Evolutionary conservation across 2,329 filamentous ascomycete species (phyloP).

Genomic region (Sporothrix protearum): DNA sequence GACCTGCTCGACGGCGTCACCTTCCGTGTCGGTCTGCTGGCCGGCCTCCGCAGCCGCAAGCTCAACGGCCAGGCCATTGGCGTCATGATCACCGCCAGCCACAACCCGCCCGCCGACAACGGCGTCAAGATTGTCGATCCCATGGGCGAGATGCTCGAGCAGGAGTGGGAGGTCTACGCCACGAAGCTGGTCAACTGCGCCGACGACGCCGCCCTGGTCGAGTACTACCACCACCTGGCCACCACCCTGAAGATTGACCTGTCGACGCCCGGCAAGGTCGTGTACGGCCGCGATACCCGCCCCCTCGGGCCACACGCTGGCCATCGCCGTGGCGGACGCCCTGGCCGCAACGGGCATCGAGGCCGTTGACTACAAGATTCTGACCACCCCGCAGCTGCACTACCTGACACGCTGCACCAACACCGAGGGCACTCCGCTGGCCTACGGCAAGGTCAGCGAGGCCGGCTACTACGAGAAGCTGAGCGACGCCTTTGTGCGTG

Average conservation of each 20-base stretch:
- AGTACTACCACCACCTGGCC: constrained; percentile 72
- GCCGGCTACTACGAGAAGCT: constrained; percentile 94
- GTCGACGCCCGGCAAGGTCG: constrained; percentile 67
- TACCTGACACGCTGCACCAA: constrained; percentile 94
- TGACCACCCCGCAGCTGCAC: constrained; percentile 97
- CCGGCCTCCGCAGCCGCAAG: constrained; percentile 83
- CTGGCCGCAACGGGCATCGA: constrained; percentile 72
- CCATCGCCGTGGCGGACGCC: constrained; percentile 73
- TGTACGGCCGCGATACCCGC: constrained; percentile 89
- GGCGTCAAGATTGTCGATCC: constrained; percentile 96
- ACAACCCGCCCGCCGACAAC: constrained; percentile 87
- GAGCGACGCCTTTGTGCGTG: constrained; percentile 74
- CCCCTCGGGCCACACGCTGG: constrained; percentile 85
- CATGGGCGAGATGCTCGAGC: constrained; percentile 95
- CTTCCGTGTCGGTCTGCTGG: constrained; percentile 86
- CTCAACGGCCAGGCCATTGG: constrained; percentile 87
- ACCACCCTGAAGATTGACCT: constrained; percentile 72
- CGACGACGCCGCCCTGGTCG: constrained; percentile 68
- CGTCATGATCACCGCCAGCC: constrained; percentile 92
- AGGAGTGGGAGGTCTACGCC: constrained; percentile 88
- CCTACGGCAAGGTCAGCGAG: constrained; percentile 87
- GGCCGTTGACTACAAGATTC: constrained; percentile 79
- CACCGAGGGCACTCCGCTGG: constrained; percentile 78
- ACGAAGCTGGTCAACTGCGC: constrained; percentile 84
- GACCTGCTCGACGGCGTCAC: constrained; percentile 87